Evolutionary conservation across 805 yeast species (phyloP).

Genomic region (Yamadazyma sp.): DNA sequence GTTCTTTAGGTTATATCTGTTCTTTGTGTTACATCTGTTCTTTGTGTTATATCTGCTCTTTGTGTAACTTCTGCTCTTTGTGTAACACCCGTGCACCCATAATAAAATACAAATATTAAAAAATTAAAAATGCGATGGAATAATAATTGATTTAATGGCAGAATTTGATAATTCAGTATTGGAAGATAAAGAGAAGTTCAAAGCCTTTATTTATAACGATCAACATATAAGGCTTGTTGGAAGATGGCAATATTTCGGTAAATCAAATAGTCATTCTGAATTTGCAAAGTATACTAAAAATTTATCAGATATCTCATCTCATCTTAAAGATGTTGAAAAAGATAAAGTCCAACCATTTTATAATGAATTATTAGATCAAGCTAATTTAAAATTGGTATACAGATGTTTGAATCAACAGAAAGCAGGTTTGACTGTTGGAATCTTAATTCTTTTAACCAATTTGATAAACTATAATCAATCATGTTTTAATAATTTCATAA

Average conservation of each 20-base stretch:
- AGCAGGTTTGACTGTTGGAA: slow-evolving; percentile 60
- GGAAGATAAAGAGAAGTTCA: slow-evolving; percentile 1
- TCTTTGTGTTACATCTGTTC: too few relatives aligned
- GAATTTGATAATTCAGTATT: slow-evolving; percentile 6
- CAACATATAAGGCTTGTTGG: slow-evolving; percentile 4
- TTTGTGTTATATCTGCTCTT: too few relatives aligned
- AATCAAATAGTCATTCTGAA: slow-evolving; percentile 6
- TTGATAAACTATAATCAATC: slow-evolving; percentile 10
- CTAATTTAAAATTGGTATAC: slow-evolving; percentile 61
- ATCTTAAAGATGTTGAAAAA: slow-evolving; percentile 1
- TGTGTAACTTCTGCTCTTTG: too few relatives aligned
- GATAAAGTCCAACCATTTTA: slow-evolving; percentile 26
- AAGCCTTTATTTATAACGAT: slow-evolving; percentile 2
- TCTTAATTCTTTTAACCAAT: slow-evolving; percentile 52
- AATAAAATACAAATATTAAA: too few relatives aligned
- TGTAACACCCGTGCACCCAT: too few relatives aligned
- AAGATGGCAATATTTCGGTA: slow-evolving; percentile 9
- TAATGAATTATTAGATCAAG: slow-evolving; percentile 46
- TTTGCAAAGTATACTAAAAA: slow-evolving; percentile 3
- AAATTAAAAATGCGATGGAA: too few relatives aligned
- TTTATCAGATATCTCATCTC: slow-evolving; percentile 4
- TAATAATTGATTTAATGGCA: too few relatives aligned
- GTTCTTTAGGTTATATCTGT: too few relatives aligned
- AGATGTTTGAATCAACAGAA: slow-evolving; percentile 60
- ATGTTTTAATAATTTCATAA: slow-evolving; percentile 49